A percentile compares a stretch with the other conserved stretches of the same genome.
These are phyloP conservation scores for Zanthoxylum bungeanum DNA, from an alignment of 345 rosid species.

Conservation along the genomic window DNA sequence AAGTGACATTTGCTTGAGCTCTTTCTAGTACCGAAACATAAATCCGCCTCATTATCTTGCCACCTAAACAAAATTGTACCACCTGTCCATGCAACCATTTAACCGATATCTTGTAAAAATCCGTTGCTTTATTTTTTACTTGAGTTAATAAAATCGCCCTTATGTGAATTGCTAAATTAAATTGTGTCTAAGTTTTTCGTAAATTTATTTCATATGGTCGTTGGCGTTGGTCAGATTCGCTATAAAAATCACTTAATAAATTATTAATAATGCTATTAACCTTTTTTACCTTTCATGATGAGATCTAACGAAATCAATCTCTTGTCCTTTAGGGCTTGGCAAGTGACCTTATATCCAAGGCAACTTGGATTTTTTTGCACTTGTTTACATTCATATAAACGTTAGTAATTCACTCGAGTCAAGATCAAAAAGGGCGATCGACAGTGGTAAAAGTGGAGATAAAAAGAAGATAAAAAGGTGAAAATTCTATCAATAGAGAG, in stretches of 20 bases:
- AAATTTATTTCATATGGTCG: too few species aligned
- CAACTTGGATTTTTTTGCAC: background rate
- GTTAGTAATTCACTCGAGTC: background rate
- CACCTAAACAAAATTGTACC: background rate
- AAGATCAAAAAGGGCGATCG: background rate
- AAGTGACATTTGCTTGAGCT: background rate
- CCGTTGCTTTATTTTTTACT: background rate
- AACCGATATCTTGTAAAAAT: background rate
- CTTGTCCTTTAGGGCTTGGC: background rate
- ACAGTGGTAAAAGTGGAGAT: background rate
- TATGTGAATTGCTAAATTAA: too few species aligned
- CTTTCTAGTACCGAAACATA: background rate
- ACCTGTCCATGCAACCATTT: too few species aligned
- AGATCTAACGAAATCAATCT: background rate
- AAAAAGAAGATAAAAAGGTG: constrained; percentile 9
- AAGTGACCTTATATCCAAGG: background rate
- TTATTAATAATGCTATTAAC: too few species aligned
- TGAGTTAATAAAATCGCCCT: background rate
- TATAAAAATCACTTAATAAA: too few species aligned
- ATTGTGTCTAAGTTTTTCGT: too few species aligned
- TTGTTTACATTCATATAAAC: background rate
- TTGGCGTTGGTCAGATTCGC: too few species aligned
- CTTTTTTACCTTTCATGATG: background rate
- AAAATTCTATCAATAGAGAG: background rate
- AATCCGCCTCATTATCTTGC: background rate